Conservation (phyloP, 2,329 filamentous ascomycete species). For the Cordyceps farinosa region DNA sequence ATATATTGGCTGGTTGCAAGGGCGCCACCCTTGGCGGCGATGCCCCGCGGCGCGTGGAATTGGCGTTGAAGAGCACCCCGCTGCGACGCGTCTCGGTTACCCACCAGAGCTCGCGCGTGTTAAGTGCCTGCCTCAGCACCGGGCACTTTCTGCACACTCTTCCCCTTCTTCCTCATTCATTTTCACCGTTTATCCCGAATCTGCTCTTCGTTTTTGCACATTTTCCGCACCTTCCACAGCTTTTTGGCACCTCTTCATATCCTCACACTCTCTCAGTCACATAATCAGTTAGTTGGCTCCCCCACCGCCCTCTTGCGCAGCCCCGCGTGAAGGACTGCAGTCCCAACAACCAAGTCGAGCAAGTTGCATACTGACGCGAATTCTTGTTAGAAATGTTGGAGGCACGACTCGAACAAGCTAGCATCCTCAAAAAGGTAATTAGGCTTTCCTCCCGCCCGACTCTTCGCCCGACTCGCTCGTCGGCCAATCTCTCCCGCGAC, state of each 20-base stretch:
- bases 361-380: background rate
- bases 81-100: constrained; percentile 31
- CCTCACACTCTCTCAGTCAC: background rate
- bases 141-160: constrained; percentile 17
- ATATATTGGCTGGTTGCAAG: background rate
- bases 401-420: constrained; percentile 92
- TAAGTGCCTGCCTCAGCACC: constrained; percentile 30
- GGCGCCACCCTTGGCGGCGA: background rate
- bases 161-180: background rate
- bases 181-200: background rate
- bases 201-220: background rate
- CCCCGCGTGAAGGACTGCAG: background rate
- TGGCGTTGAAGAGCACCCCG: constrained; percentile 19
- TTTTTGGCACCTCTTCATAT: background rate
- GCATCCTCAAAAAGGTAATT: constrained; percentile 86
- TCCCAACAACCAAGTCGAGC: background rate
- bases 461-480: background rate
- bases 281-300: constrained; percentile 8
- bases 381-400: constrained; percentile 68
- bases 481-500: constrained; percentile 20
- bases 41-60: constrained; percentile 21
- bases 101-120: constrained; percentile 29
- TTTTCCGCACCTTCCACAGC: background rate
- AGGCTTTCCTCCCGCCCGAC: background rate
- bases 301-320: background rate